Conservation (phyloP, 306 rosid species). For the Biancaea sappan region DNA sequence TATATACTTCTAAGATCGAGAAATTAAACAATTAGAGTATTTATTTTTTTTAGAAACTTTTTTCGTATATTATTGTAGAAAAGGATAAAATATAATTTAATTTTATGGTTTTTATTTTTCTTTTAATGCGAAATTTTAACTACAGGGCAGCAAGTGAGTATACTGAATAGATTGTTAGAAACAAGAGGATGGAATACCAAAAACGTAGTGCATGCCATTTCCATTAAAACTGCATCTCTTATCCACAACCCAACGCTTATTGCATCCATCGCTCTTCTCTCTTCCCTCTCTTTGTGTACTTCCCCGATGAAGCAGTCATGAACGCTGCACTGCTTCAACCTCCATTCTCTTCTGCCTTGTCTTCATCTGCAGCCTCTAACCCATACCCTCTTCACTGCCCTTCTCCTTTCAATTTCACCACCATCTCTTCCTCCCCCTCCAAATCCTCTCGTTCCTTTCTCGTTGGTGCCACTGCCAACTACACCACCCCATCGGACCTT, state of each 20-base stretch:
- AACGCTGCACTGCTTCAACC: slow-evolving; percentile 42
- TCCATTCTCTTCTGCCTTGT: not conserved
- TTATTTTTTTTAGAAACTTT: too few species aligned
- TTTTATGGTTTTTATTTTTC: too few species aligned
- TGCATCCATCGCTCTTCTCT: not conserved
- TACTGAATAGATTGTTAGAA: too few species aligned
- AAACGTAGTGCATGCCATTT: slow-evolving; percentile 50
- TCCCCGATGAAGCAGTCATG: slow-evolving; percentile 68
- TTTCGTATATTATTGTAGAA: too few species aligned
- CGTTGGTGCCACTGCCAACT: slow-evolving; percentile 38
- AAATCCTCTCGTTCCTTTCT: slow-evolving; percentile 32
- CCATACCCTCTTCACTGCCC: slow-evolving; percentile 35
- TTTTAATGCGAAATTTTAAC: too few species aligned
- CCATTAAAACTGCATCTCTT: slow-evolving; percentile 46
- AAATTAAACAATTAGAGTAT: too few species aligned
- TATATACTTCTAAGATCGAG: too few species aligned
- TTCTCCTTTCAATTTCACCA: slow-evolving; percentile 38
- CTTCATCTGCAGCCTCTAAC: slow-evolving; percentile 29
- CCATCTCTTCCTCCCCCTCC: slow-evolving; percentile 23
- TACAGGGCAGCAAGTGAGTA: not conserved
- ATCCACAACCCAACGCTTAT: not conserved
- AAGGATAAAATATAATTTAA: too few species aligned
- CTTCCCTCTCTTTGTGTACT: not conserved
- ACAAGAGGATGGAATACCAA: slow-evolving; percentile 46
- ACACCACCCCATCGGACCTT: slow-evolving; percentile 41